phyloP scores from a whole-genome alignment of 768 basidiomycete genomes.

The Boletus edulis region DNA sequence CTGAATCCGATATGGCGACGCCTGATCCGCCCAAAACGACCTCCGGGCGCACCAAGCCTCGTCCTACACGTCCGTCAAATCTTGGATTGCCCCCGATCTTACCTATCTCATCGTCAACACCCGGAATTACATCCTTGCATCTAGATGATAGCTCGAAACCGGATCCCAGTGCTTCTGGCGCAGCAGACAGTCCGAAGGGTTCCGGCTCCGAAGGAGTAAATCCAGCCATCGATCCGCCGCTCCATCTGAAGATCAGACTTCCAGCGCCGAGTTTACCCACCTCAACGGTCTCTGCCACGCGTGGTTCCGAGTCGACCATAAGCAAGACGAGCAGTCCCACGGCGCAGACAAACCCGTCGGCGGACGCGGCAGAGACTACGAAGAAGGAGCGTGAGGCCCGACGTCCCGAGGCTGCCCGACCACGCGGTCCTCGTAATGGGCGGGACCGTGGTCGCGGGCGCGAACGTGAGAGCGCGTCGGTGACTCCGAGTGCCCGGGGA shows the following conservation, averaged over 20 bases:
- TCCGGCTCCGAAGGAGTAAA: not conserved
- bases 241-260: constrained; percentile 1
- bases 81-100: constrained; percentile 4
- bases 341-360: not conserved
- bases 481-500: not conserved
- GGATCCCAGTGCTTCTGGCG: not conserved
- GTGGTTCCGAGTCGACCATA: not conserved
- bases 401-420: not conserved
- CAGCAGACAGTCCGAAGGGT: not conserved
- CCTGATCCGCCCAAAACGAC: not conserved
- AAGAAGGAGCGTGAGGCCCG: not conserved
- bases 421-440: not conserved
- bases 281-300: not conserved
- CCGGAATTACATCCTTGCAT: not conserved
- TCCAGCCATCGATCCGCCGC: not conserved
- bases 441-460: not conserved
- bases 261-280: not conserved
- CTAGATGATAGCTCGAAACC: not conserved
- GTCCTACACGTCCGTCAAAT: constrained; percentile 14
- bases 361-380: not conserved
- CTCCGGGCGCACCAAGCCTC: not conserved
- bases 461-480: not conserved
- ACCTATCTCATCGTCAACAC: not conserved
- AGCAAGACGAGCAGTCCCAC: not conserved
- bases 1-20: not conserved